phyloP scores from a whole-genome alignment of 169 alveolate genomes.

The Cryptosporidium bovis region DNA sequence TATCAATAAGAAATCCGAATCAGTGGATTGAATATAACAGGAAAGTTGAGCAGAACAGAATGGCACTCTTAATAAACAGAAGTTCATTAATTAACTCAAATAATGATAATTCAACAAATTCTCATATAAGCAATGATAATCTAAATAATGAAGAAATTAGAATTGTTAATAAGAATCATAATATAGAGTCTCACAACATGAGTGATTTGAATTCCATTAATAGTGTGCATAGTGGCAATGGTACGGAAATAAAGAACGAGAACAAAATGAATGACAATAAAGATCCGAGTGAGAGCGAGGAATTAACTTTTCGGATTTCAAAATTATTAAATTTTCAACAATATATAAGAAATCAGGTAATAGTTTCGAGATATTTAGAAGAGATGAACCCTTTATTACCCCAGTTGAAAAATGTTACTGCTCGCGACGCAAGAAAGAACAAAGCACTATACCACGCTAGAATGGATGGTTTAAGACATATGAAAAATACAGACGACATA shows the following conservation, averaged over 20 bases:
- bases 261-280: background rate
- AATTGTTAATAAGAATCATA: too few species aligned
- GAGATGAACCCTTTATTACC: constrained; percentile 68
- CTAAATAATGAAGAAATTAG: background rate
- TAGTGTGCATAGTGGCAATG: background rate
- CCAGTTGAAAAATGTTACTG: constrained; percentile 52
- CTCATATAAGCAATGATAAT: background rate
- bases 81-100: background rate
- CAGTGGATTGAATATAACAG: constrained; percentile 73
- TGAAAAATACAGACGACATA: constrained; percentile 28
- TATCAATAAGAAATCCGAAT: constrained; percentile 49
- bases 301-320: background rate
- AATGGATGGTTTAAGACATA: constrained; percentile 62
- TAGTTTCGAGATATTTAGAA: constrained; percentile 70
- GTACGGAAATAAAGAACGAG: background rate
- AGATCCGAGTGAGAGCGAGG: background rate
- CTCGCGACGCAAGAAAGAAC: constrained; percentile 66
- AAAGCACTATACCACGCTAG: constrained; percentile 73
- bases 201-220: background rate
- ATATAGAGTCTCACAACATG: too few species aligned
- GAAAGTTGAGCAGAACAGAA: constrained; percentile 69
- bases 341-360: constrained; percentile 51
- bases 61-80: constrained; percentile 45
- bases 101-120: background rate
- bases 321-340: constrained; percentile 45